These are phyloP conservation scores for Tulasnella sp. DNA, from an alignment of 768 basidiomycete genomes.

Conservation along the genomic window DNA sequence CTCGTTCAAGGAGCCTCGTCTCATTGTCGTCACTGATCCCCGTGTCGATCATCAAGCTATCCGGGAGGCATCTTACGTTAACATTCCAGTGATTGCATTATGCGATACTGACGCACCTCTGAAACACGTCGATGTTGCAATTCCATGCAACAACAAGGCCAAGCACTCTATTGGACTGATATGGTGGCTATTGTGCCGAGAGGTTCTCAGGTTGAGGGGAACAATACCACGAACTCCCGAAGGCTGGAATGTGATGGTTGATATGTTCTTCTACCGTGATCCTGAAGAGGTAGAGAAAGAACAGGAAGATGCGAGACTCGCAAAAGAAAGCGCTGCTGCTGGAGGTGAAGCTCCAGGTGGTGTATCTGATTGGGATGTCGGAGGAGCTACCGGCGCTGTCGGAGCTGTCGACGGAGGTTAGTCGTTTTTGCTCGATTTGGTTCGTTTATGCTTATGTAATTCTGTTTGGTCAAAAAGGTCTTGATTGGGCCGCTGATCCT, in stretches of 20 bases:
- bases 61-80: slow-evolving; percentile 98
- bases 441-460: background rate
- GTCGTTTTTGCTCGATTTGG: background rate
- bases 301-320: slow-evolving; percentile 83
- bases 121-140: slow-evolving; percentile 94
- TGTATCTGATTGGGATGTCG: slow-evolving; percentile 52
- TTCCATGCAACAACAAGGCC: slow-evolving; percentile 99
- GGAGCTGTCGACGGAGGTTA: slow-evolving; percentile 29
- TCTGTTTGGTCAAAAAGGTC: slow-evolving; percentile 29
- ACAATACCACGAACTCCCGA: slow-evolving; percentile 83
- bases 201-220: slow-evolving; percentile 91
- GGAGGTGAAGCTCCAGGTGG: slow-evolving; percentile 35
- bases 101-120: slow-evolving; percentile 98
- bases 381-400: slow-evolving; percentile 18
- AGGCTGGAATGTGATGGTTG: slow-evolving; percentile 97
- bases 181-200: slow-evolving; percentile 95
- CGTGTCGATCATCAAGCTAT: slow-evolving; percentile 99
- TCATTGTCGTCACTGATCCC: slow-evolving; percentile 97
- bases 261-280: slow-evolving; percentile 99
- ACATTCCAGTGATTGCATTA: slow-evolving; percentile 99
- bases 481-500: slow-evolving; percentile 75
- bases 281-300: slow-evolving; percentile 99
- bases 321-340: slow-evolving; percentile 52
- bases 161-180: slow-evolving; percentile 93
- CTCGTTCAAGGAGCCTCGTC: slow-evolving; percentile 98